These are phyloP conservation scores for Calocera viscosa DNA, from an alignment of 768 basidiomycete genomes.

Conservation along the genomic window DNA sequence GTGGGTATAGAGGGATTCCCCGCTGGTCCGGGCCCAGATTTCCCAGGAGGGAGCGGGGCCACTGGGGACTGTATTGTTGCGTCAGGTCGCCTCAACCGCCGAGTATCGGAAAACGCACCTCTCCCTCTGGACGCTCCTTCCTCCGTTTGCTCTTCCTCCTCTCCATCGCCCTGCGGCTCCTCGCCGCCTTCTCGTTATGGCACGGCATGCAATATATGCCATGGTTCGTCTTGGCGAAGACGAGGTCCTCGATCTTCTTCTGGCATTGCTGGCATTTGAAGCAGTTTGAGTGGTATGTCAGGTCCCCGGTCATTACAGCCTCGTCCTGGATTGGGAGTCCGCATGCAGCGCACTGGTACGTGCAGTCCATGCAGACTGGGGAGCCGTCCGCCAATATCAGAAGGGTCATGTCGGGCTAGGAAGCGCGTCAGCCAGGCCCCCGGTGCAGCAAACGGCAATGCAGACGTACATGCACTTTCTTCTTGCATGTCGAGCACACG, in stretches of 20 bases:
- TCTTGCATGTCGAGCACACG: slow-evolving; percentile 12
- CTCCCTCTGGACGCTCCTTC: slow-evolving; percentile 23
- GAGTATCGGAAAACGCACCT: slow-evolving; percentile 15
- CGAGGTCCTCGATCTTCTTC: slow-evolving; percentile 90
- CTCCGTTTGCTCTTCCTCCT: slow-evolving; percentile 53
- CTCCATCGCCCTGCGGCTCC: slow-evolving; percentile 81
- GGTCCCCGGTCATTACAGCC: slow-evolving; percentile 97
- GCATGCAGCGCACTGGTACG: slow-evolving; percentile 92
- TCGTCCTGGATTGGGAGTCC: slow-evolving; percentile 91
- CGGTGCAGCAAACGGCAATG: not conserved
- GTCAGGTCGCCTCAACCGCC: slow-evolving; percentile 11
- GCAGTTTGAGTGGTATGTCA: slow-evolving; percentile 96
- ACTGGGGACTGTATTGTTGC: slow-evolving; percentile 2
- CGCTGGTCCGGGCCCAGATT: slow-evolving; percentile 10
- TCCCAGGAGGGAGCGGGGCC: slow-evolving; percentile 11
- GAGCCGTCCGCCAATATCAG: slow-evolving; percentile 91
- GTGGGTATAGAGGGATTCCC: slow-evolving; percentile 15
- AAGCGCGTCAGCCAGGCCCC: not conserved
- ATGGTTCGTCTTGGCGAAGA: slow-evolving; percentile 95
- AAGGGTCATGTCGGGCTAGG: slow-evolving; percentile 81
- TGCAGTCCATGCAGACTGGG: slow-evolving; percentile 90
- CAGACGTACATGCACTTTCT: slow-evolving; percentile 12
- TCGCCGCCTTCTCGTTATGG: slow-evolving; percentile 93
- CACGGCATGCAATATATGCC: slow-evolving; percentile 99
- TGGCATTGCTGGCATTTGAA: slow-evolving; percentile 96